phyloP scores from a whole-genome alignment of 495 filamentous ascomycete genomes.

The Penicillium cataractarum region DNA sequence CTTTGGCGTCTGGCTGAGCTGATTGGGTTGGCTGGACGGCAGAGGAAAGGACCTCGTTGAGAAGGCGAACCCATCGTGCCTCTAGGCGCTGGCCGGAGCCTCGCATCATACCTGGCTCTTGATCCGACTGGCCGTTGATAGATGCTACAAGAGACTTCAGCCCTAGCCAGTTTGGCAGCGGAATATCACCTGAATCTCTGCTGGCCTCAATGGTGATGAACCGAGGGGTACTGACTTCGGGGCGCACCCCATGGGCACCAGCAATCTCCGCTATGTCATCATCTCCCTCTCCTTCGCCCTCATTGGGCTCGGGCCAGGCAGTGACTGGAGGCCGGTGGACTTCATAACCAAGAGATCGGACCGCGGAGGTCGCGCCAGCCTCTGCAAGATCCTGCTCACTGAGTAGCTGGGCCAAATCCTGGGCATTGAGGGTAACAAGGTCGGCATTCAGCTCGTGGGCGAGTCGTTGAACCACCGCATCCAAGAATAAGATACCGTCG shows the following conservation, averaged over 20 bases:
- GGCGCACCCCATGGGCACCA: conserved; percentile 22
- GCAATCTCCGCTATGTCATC: conserved; percentile 42
- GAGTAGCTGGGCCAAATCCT: conserved; percentile 78
- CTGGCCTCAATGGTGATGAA: conserved; percentile 47
- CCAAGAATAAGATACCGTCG: conserved; percentile 59
- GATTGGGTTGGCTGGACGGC: conserved; percentile 18
- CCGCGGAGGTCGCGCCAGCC: conserved; percentile 40
- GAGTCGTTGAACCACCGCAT: conserved; percentile 59
- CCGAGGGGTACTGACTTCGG: conserved; percentile 31
- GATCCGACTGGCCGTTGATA: conserved; percentile 38
- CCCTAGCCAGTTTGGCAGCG: conserved; percentile 39
- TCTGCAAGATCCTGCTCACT: conserved; percentile 66
- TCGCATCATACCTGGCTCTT: conserved; percentile 21
- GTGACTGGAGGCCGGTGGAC: conserved; percentile 44
- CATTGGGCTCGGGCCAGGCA: conserved; percentile 42
- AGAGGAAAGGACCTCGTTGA: conserved; percentile 41
- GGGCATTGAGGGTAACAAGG: conserved; percentile 74
- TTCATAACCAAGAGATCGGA: conserved; percentile 69
- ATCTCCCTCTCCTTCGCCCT: conserved; percentile 44
- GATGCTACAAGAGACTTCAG: conserved; percentile 44
- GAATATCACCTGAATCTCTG: conserved; percentile 38
- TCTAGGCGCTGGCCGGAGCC: conserved; percentile 28
- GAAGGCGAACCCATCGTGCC: conserved; percentile 40
- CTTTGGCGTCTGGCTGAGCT: neutral
- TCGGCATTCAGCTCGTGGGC: conserved; percentile 69